These are phyloP conservation scores for Leptoxyphium fumago DNA, from an alignment of 2,329 filamentous ascomycete genomes.

Conservation along the genomic window DNA sequence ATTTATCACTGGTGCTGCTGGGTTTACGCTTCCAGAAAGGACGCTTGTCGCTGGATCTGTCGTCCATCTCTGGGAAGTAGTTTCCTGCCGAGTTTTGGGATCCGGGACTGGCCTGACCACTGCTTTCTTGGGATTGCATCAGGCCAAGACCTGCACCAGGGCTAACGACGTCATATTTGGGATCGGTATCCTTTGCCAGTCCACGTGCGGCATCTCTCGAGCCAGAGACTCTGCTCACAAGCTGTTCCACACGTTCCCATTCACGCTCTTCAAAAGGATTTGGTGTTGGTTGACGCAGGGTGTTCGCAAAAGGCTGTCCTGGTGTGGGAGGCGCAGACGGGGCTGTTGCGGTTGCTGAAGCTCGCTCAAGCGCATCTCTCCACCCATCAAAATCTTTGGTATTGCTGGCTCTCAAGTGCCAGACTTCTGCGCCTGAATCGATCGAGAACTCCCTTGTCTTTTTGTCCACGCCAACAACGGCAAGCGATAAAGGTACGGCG, in stretches of 20 bases:
- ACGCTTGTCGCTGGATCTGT: conserved; percentile 39
- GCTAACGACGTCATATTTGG: conserved; percentile 36
- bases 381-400: conserved; percentile 76
- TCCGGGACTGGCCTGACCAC: conserved; percentile 22
- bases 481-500: conserved; percentile 80
- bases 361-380: conserved; percentile 72
- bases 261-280: conserved; percentile 55
- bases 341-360: conserved; percentile 25
- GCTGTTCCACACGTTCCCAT: conserved; percentile 72
- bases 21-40: conserved; percentile 90
- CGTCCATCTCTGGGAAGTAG: conserved; percentile 19
- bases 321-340: conserved; percentile 13
- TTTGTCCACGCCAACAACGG: conserved; percentile 81
- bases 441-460: conserved; percentile 84
- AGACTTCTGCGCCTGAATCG: conserved; percentile 91
- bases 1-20: conserved; percentile 29
- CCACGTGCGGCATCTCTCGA: conserved; percentile 78
- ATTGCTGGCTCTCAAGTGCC: conserved; percentile 78
- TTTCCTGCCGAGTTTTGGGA: conserved; percentile 12
- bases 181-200: conserved; percentile 70
- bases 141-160: conserved; percentile 21
- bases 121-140: conserved; percentile 13
- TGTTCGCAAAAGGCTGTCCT: conserved; percentile 9
- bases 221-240: conserved; percentile 75
- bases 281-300: conserved; percentile 4